Evolutionary conservation across 2,329 filamentous ascomycete genomes (phyloP).

Genomic region (Corniculantispora saksenae): DNA sequence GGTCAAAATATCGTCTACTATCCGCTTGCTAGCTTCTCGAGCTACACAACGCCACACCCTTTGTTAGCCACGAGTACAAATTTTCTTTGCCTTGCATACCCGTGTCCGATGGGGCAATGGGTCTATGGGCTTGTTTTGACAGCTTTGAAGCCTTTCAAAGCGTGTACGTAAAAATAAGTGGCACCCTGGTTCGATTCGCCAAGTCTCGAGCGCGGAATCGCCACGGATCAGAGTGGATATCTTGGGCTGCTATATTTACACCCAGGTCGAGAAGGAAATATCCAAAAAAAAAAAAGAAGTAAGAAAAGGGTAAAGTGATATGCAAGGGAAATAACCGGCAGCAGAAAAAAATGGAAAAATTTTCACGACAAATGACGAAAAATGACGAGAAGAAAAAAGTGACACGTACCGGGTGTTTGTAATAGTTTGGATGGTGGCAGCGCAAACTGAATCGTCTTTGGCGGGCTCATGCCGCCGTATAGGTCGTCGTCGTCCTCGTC

Average conservation of each 20-base stretch:
- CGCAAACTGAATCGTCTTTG: conserved; percentile 89
- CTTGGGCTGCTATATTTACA: not conserved
- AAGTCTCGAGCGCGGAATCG: too few species aligned
- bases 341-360: not conserved
- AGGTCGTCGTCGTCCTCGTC: conserved; percentile 68
- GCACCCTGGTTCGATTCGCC: conserved; percentile 1
- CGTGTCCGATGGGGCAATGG: too few species aligned
- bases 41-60: conserved; percentile 49
- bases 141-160: not conserved
- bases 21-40: conserved; percentile 76
- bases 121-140: not conserved
- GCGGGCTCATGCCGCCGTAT: conserved; percentile 78
- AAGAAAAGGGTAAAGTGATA: conserved; percentile 5
- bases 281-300: not conserved
- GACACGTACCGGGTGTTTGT: conserved; percentile 71
- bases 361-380: too few species aligned
- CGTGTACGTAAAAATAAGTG: conserved; percentile 14
- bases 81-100: not conserved
- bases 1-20: conserved; percentile 76
- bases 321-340: not conserved
- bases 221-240: conserved; percentile 9
- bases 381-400: not conserved
- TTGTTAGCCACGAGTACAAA: conserved; percentile 18
- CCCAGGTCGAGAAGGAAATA: not conserved
- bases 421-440: conserved; percentile 74